phyloP scores from a whole-genome alignment of 2,329 filamentous ascomycete genomes.

The Diplodia mutila region DNA sequence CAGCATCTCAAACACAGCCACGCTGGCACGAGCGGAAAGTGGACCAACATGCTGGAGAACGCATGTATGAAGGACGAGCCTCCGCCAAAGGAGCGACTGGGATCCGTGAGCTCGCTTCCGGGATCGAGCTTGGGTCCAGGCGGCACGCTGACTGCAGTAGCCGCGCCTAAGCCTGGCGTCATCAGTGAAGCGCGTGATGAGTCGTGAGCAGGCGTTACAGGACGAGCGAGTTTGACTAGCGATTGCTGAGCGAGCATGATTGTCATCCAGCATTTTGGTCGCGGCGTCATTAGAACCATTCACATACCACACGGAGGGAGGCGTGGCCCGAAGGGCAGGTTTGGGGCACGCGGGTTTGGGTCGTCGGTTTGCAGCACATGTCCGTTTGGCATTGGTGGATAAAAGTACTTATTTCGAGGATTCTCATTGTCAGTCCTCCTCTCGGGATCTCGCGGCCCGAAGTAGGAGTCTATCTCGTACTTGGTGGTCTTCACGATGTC shows the following conservation, averaged over 20 bases:
- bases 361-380: slow-evolving; percentile 22
- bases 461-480: slow-evolving; percentile 21
- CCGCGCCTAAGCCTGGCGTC: slow-evolving; percentile 37
- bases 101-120: slow-evolving; percentile 39
- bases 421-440: slow-evolving; percentile 13
- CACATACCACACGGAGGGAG: slow-evolving; percentile 17
- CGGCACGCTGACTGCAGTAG: slow-evolving; percentile 30
- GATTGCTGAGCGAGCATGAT: slow-evolving; percentile 26
- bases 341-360: not conserved
- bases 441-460: not conserved
- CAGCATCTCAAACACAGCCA: slow-evolving; percentile 98
- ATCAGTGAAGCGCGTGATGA: slow-evolving; percentile 46
- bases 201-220: slow-evolving; percentile 35
- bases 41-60: slow-evolving; percentile 97
- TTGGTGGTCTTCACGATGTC: slow-evolving; percentile 25
- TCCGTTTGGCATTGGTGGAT: slow-evolving; percentile 24
- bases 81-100: slow-evolving; percentile 52
- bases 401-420: slow-evolving; percentile 24
- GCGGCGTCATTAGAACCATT: slow-evolving; percentile 26
- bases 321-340: not conserved
- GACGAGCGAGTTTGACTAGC: slow-evolving; percentile 22
- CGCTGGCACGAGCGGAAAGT: slow-evolving; percentile 93
- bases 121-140: slow-evolving; percentile 34
- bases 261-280: slow-evolving; percentile 24
- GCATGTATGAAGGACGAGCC: slow-evolving; percentile 94